Base-by-base conservation (phyloP, 2,329 filamentous ascomycete species). In the Colletotrichum sp. region DNA sequence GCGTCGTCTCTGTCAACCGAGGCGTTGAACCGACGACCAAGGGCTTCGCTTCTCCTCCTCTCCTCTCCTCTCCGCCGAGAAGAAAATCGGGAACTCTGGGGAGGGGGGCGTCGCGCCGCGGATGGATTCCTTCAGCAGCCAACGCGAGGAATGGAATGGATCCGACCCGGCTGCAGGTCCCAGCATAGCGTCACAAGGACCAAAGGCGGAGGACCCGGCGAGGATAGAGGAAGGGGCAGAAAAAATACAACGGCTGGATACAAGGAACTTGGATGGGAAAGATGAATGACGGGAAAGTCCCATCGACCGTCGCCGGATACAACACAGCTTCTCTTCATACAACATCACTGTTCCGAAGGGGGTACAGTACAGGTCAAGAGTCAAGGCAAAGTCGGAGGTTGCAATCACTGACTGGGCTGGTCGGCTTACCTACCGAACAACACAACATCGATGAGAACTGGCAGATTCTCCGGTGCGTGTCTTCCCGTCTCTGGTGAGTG, bases 131-230 rank as follows among this genome's bases (percentile, higher is more conserved):
- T 74, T 74, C 70, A 76, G 65, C 69, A 72, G 70, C 64, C 57
- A 73, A 73, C 70, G 64, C 59, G 63, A 72, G 68, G 63, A 52
- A 74, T 68, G 59, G 70, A 64, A 74, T 36, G 59, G 59, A 63
- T 24, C 73, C 70, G 59, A 65, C 70, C 65, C 68, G 44, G 57
- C 74, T 76, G 70, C 74, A 76, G 74, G 74, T 76, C 74, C 74
- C 70, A 65, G 70, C 59, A 74, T 73, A 74, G 74, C 59, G 74
- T 76, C 74, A 69, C 65, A 64, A 59, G 66, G 57, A n/a, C 63
- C 21, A 73, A 72, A 28, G 69, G 64, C 63, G 69, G 64, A 76
- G 57, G 73, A 63, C 63, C 63, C 62, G 63, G 72, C 72, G 62
- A 75, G 21, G 55, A 30, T 59, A 60, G 13, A 36, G 24, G 52